Base-by-base conservation (phyloP, 345 rosid genomes). In the Toxicodendron radicans region DNA sequence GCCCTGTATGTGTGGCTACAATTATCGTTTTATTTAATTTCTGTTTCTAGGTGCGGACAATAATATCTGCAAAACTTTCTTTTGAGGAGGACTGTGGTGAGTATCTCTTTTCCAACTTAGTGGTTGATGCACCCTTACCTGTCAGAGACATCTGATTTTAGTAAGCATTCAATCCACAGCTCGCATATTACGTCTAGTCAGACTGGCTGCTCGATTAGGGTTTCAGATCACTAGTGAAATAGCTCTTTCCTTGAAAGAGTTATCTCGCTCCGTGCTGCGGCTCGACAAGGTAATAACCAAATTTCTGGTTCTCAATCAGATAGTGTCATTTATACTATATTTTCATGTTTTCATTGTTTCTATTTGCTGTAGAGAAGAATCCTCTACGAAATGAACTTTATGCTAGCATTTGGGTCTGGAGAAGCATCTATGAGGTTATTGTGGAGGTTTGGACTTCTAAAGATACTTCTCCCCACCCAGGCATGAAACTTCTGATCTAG, bases 181-280 rank as follows among this genome's bases (percentile, higher is more conserved):
- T 84, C 91, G 90, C 76, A 91, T 89, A 78, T 76, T 91, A 70
- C 90, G 97, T 69, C 94, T 84, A 66, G 82, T 91, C 27, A 24
- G 27, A 24, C 27, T 24, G 0, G 27, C 27, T 24, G 27, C 27
- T 24, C 27, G 27, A 24, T 24, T 24, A 24, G 27, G 27, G 1
- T 24, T 24, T 24, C 27, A 24, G 27, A 24, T 24, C 64, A 83
- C 91, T 5, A 85, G 81, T 80, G 92, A 89, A 35, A 85, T 87
- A 80, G 91, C 97, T 80, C 75, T 79, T 70, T 83, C 79, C 76
- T 76, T 89, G 33, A 91, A 81, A 80, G 83, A 77, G 57, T 82
- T 86, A 61, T 82, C 91, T 63, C 45, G 69, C 75, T 85, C 85
- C 7, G 71, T 91, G 64, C 69, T 83, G 64, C 79, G 84, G 72